Base-by-base conservation (phyloP, 139 green algal species). In the Chlamydomonas sp. region DNA sequence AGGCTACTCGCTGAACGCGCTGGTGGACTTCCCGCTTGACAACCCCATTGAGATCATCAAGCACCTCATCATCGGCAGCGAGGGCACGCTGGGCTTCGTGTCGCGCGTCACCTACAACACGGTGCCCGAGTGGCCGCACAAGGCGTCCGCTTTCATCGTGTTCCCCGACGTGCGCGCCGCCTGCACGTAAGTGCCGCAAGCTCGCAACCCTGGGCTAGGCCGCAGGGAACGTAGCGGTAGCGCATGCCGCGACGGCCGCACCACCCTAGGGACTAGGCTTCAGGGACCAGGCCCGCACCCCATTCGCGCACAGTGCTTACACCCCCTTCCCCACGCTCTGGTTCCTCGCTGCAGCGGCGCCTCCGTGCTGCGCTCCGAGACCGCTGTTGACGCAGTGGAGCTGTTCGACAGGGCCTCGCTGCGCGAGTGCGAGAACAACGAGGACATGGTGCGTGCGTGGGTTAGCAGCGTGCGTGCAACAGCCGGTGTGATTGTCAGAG, bases 31-130 rank as follows among this genome's bases (percentile, higher is more conserved):
- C 94, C 95, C 94, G 5, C 20, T 94, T 16, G 92, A 97, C 73
- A 95, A 98, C 90, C 97, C 97, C 49, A 96, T 99, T 74, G 97
- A 99, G 95, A 98, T 99, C 89, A 97, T 99, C 92, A 99, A 99
- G 91, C 93, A 95, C 61, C 94, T 99, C 14, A 97, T 99, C 91
- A 98, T 99, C 78, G 97, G 97, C 75, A 95, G 87, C 69, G 97
- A 99, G 94, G 97, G 97, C 74, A 99, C 97, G 1, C 93, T 99
- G 62, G 97, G 95, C 63, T 99, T 99, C 89, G 96, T 99, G 20
- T 96, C 91, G 9, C 90, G 89, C 74, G 96, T 91, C 75, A 99
- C 97, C 17, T 98, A 98, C 94, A 98, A 98, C 94, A 98, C 96
- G 16, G 97, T 99, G 85, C 96, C 96, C 49, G 97, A 93, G 88